phyloP scores from a whole-genome alignment of 2,329 filamentous ascomycete genomes.

The Gnomoniopsis sp. region DNA sequence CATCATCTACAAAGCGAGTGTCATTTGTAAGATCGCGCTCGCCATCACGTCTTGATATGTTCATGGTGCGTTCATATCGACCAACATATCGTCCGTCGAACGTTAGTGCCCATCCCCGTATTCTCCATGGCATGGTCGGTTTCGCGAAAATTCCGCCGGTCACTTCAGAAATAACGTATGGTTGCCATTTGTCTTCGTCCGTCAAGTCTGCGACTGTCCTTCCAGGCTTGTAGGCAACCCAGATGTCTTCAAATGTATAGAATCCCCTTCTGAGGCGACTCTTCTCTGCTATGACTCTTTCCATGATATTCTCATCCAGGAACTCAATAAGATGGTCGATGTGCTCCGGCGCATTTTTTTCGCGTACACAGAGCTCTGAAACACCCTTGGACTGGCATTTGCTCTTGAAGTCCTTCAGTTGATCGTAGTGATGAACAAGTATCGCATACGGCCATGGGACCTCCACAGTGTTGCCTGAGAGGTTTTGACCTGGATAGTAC shows the following conservation, averaged over 20 bases:
- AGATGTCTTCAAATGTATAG: conserved; percentile 20
- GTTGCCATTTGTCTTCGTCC: neutral
- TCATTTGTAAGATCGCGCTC: fast-evolving
- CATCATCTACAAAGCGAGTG: neutral
- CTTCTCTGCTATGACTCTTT: conserved; percentile 18
- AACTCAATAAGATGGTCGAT: conserved; percentile 20
- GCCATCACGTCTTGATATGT: neutral
- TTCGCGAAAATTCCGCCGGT: neutral
- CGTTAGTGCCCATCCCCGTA: neutral
- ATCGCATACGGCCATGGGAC: conserved; percentile 24
- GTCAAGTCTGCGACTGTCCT: neutral
- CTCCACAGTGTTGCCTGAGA: conserved; percentile 17
- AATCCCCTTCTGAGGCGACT: conserved; percentile 19
- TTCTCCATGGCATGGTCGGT: neutral
- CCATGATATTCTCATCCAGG: conserved; percentile 24
- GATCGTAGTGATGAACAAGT: conserved; percentile 27
- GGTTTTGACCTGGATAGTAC: conserved; percentile 26
- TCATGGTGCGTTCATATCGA: fast-evolving
- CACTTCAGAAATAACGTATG: neutral
- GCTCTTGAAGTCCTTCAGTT: conserved; percentile 17
- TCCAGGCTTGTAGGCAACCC: conserved; percentile 21
- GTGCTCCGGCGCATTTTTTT: conserved; percentile 17
- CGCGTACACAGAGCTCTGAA: conserved; percentile 15
- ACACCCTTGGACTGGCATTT: conserved; percentile 5
- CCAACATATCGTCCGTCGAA: neutral